Percentiles rank a stretch among this genome's conserved stretches.
phyloP scores from a whole-genome alignment of 345 rosid genomes.

The Eucalyptus lansdowneana region DNA sequence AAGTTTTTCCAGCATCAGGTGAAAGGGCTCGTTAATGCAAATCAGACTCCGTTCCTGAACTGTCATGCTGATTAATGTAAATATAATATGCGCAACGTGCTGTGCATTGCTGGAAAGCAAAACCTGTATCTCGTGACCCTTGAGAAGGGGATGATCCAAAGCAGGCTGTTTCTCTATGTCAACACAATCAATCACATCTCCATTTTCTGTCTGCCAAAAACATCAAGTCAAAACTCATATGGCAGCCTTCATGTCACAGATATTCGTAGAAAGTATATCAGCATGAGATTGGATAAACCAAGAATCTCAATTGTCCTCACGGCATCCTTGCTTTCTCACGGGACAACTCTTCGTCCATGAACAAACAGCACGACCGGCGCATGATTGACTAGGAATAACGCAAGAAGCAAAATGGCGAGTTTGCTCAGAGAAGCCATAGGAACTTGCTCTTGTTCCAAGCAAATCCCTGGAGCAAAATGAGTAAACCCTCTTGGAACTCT shows the following conservation, averaged over 20 bases:
- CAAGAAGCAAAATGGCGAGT: background rate
- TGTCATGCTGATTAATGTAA: background rate
- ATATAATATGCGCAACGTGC: background rate
- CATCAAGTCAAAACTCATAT: background rate
- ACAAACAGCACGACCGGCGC: fast-evolving
- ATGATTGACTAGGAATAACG: background rate
- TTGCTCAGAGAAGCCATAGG: background rate
- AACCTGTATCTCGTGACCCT: background rate
- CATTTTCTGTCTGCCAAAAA: background rate
- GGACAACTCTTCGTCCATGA: background rate
- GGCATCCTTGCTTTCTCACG: fast-evolving
- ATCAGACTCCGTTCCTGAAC: background rate
- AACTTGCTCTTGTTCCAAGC: background rate
- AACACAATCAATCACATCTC: background rate
- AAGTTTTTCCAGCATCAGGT: background rate
- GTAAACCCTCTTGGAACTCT: background rate
- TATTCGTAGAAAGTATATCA: background rate
- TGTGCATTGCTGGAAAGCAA: background rate
- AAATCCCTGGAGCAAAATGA: background rate
- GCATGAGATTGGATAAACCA: background rate
- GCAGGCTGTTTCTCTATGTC: background rate
- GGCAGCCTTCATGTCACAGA: background rate
- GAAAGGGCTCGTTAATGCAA: background rate
- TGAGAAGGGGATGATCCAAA: background rate
- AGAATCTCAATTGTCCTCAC: background rate